Evolutionary conservation across 768 basidiomycete species (phyloP).

Genomic region (Pholiota molesta): DNA sequence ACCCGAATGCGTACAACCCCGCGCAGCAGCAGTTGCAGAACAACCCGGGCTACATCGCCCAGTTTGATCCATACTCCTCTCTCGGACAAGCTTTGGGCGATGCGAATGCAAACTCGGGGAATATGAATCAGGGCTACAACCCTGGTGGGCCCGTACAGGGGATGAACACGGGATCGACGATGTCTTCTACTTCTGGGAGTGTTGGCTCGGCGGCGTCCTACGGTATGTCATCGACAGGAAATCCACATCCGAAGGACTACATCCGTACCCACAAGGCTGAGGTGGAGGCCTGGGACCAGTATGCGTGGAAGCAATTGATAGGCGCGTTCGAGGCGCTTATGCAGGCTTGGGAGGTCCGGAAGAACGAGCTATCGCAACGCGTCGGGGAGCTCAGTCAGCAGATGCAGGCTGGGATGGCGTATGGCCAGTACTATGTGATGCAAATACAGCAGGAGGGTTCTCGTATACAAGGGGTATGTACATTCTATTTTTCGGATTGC

Average conservation of each 20-base stretch:
- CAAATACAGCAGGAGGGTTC: constrained; percentile 59
- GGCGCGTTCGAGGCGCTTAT: constrained; percentile 66
- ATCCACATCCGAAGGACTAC: constrained; percentile 69
- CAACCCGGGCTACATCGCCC: constrained; percentile 48
- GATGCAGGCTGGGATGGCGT: constrained; percentile 40
- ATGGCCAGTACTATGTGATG: constrained; percentile 46
- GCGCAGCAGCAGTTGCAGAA: constrained; percentile 51
- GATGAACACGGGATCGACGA: constrained; percentile 22
- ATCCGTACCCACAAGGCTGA: constrained; percentile 67
- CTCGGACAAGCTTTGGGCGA: constrained; percentile 35
- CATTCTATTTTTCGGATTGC: constrained; percentile 1
- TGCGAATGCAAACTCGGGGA: constrained; percentile 13
- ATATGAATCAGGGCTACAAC: constrained; percentile 23
- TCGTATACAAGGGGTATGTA: constrained; percentile 61
- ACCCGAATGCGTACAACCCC: constrained; percentile 38
- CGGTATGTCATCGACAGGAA: constrained; percentile 35
- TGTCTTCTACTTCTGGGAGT: constrained; percentile 18
- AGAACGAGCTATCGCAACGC: constrained; percentile 53
- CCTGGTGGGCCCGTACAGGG: constrained; percentile 18
- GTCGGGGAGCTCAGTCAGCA: constrained; percentile 49
- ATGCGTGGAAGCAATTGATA: constrained; percentile 74
- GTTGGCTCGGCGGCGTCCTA: constrained; percentile 10
- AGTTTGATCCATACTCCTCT: constrained; percentile 56
- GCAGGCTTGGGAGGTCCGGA: constrained; percentile 63
- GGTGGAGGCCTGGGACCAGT: constrained; percentile 72